Evolutionary conservation across 1,284 basidiomycete species (phyloP), one percentile per base, ranked within the genome.

Genomic region (Papiliotrema flavescens): DNA sequence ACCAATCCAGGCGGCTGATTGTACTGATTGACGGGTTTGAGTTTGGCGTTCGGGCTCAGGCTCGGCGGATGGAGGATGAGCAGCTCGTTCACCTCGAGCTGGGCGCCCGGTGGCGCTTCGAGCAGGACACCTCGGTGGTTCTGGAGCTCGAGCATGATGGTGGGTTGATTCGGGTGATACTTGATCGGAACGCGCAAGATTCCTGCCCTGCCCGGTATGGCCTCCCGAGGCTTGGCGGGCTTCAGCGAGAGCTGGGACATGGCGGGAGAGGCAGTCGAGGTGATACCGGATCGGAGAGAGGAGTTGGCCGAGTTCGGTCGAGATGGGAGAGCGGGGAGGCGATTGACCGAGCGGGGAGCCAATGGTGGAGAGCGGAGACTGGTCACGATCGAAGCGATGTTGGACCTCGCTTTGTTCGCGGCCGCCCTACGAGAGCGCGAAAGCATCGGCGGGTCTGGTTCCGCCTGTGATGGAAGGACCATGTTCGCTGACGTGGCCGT

Each of bases 11-110:
- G 42, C 26, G 47, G 42, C n/a, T 40, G 28, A 13, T 43, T 44
- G 53, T 61, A 55, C 40, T 59, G 53, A 44, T 54, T 50, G 41
- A 49, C n/a, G 8, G 54, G 47, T 51, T 20, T 23, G 35, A 32
- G 2, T 24, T 40, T 26, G 3, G 44, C 28, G 2, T 28, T 28
- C n/a, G 41, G 24, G 19, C 15, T 20, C 2, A 55, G 17, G 0
- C 23, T 35, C 6, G 64, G 59, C 3, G 66, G 66, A 44, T 64
- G 63, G 28, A 67, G 61, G 22, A 71, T 66, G 36, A 71, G 51
- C 20, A 67, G 50, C 24, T 64, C 62, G 50, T 65, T 64, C 43
- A 67, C 63, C 42, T 69, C 67, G 49, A 68, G 54, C 3, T 51
- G 51, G 9, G 59, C 44, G 1, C 62, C 63, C 1, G 51, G 52